Base-by-base conservation (phyloP, 208 protist species). In the Angomonas deanei region DNA sequence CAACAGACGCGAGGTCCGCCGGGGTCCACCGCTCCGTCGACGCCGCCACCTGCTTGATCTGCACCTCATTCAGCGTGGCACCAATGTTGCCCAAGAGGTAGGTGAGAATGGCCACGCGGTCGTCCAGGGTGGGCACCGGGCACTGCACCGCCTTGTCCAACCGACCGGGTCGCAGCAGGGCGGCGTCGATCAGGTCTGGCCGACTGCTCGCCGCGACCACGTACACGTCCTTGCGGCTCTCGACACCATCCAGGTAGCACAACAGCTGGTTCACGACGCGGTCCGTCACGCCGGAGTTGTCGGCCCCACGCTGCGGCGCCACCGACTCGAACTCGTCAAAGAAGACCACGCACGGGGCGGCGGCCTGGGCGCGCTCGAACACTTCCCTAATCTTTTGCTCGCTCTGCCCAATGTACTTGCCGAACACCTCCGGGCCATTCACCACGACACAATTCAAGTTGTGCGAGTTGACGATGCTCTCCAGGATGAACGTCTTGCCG, bases 121-220 rank as follows among this genome's bases (percentile, higher is more conserved):
- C 92, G 19, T 74, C 61, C 21, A 72, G 31, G n/a, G 72, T 76
- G 11, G 96, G 94, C 32, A 97, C 80, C 6, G 83, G 75, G 68
- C 92, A 97, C 34, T 83, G 68, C 8, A 97, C 70, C 5, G 76
- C 78, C 59, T 89, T 93, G 74, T 97, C 93, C 42, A 97, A 68
- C 21, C 93, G 73, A 10, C 93, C 93, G 15, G 93, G 93, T 15
- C 93, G 86, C 64, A 97, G 82, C 27, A 97, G 72, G 19, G 93
- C 93, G n/a, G 92, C 72, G 75, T 98, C 97, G 36, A 99, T 97
- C 13, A 98, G 70, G 79, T 99, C 98, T 1, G 98, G 98, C 36
- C 98, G 77, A 63, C 98, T 99, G 27, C 98, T 99, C 8, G 98
- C 98, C 10, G 96, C 99, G n/a, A 99, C 88, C 0, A 99, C 96